A percentile compares a stretch with the other conserved stretches of the same genome.
These are phyloP conservation scores for Rhizopus microsporus DNA, from an alignment of 371 early-diverging fungal genomes.

Conservation along the genomic window DNA sequence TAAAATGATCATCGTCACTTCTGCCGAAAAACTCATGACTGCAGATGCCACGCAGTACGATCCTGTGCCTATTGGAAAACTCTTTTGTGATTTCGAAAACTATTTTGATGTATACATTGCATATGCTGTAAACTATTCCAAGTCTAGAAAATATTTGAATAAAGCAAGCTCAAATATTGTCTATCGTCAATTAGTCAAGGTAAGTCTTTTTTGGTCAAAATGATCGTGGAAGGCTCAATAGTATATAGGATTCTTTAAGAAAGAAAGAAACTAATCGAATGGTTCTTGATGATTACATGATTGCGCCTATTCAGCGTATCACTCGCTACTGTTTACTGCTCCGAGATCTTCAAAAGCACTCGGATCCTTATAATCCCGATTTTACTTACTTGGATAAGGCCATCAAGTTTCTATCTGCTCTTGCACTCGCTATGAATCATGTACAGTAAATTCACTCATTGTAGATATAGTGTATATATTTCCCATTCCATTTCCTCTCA, in stretches of 20 bases:
- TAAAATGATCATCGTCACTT: constrained; percentile 7
- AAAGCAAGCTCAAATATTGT: constrained; percentile 33
- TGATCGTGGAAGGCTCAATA: neutral
- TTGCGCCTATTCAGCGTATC: constrained; percentile 57
- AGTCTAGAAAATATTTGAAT: constrained; percentile 25
- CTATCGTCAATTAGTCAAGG: constrained; percentile 37
- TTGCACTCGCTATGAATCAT: constrained; percentile 48
- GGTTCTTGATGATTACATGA: constrained; percentile 50
- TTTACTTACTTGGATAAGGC: constrained; percentile 36
- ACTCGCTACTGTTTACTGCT: constrained; percentile 51
- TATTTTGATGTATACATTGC: constrained; percentile 35
- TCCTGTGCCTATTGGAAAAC: constrained; percentile 21
- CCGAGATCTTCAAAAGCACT: constrained; percentile 50
- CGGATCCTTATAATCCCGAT: constrained; percentile 36
- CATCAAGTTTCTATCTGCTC: constrained; percentile 39
- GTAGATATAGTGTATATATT: neutral
- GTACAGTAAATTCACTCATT: constrained; percentile 22
- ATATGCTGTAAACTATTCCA: constrained; percentile 36
- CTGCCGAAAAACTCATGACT: constrained; percentile 3
- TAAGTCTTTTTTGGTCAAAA: neutral
- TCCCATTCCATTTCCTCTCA: too few species aligned
- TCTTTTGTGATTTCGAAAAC: constrained; percentile 29
- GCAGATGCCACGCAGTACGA: constrained; percentile 6
- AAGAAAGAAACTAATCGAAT: constrained; percentile 39
- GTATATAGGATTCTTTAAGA: constrained; percentile 22